Evolutionary conservation across 2,329 filamentous ascomycete species (phyloP).

Genomic region (Colletotrichum trifolii): DNA sequence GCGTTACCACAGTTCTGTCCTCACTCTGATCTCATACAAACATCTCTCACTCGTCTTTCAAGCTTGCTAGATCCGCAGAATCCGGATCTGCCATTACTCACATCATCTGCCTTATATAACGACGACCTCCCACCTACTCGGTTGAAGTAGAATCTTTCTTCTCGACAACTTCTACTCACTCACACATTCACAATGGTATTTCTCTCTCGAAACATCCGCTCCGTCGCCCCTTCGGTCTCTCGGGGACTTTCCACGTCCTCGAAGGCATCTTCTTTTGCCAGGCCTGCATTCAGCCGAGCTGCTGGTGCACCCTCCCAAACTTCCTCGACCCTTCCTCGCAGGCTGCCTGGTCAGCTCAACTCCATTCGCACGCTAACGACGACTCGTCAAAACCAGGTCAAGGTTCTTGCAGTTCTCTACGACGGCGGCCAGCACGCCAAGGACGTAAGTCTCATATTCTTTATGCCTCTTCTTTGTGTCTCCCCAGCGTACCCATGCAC

Average conservation of each 20-base stretch:
- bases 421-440: slow-evolving; percentile 90
- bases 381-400: slow-evolving; percentile 72
- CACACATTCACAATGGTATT: slow-evolving; percentile 45
- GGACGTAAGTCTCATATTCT: slow-evolving; percentile 68
- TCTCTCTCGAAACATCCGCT: slow-evolving; percentile 44
- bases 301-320: slow-evolving; percentile 26
- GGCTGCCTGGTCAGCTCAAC: slow-evolving; percentile 52
- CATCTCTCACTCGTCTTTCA: slow-evolving; percentile 2
- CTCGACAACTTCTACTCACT: slow-evolving; percentile 14
- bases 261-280: slow-evolving; percentile 37
- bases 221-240: slow-evolving; percentile 40
- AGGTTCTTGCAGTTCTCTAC: slow-evolving; percentile 94
- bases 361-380: slow-evolving; percentile 70
- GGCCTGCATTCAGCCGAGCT: slow-evolving; percentile 35
- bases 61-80: slow-evolving; percentile 17
- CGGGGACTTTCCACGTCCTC: slow-evolving; percentile 43
- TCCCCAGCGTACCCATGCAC: neutral
- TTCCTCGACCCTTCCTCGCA: slow-evolving; percentile 52
- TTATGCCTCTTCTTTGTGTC: neutral
- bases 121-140: slow-evolving; percentile 14
- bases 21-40: slow-evolving; percentile 29
- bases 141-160: neutral
- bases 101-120: slow-evolving; percentile 23
- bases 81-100: slow-evolving; percentile 8
- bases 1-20: neutral